Evolutionary conservation across 441 rosid species (phyloP).

Genomic region (Populus hybrid): DNA sequence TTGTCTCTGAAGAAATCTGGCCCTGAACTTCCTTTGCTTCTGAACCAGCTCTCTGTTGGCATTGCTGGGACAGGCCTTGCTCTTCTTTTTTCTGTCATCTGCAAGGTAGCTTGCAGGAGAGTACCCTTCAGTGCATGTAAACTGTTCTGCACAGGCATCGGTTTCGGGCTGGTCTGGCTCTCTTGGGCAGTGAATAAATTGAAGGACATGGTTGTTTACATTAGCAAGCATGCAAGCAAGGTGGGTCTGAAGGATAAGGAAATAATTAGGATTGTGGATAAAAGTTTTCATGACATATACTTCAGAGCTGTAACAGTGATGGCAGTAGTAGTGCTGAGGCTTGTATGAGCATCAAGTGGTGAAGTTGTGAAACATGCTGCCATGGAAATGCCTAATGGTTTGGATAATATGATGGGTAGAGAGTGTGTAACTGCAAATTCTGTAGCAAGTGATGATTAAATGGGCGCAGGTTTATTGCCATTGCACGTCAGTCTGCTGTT

Average conservation of each 20-base stretch:
- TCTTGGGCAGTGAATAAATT: conserved; percentile 75
- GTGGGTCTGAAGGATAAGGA: conserved; percentile 55
- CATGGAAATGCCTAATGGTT: too few relatives aligned
- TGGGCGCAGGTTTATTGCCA: too few relatives aligned
- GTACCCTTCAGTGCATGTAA: conserved; percentile 60
- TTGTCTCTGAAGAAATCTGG: conserved; percentile 74
- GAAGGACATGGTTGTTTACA: conserved; percentile 45
- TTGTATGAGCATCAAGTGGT: conserved; percentile 41
- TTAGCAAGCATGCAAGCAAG: conserved; percentile 48
- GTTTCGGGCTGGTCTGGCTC: conserved; percentile 78
- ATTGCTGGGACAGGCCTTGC: conserved; percentile 91
- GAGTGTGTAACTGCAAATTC: too few relatives aligned
- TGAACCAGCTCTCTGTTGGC: too few relatives aligned
- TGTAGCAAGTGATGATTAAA: too few relatives aligned
- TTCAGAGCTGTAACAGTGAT: conserved; percentile 68
- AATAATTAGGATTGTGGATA: conserved; percentile 52
- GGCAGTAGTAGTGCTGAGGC: conserved; percentile 51
- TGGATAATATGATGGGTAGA: too few relatives aligned
- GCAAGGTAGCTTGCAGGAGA: conserved; percentile 53
- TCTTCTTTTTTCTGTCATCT: conserved; percentile 62
- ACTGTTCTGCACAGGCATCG: conserved; percentile 66
- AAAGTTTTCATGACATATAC: conserved; percentile 61
- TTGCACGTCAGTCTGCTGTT: too few relatives aligned
- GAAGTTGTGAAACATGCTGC: too few relatives aligned
- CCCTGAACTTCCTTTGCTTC: conserved; percentile 71